Evolutionary conservation across 2,329 filamentous ascomycete genomes (phyloP).

Genomic region (Fusarium sp.): DNA sequence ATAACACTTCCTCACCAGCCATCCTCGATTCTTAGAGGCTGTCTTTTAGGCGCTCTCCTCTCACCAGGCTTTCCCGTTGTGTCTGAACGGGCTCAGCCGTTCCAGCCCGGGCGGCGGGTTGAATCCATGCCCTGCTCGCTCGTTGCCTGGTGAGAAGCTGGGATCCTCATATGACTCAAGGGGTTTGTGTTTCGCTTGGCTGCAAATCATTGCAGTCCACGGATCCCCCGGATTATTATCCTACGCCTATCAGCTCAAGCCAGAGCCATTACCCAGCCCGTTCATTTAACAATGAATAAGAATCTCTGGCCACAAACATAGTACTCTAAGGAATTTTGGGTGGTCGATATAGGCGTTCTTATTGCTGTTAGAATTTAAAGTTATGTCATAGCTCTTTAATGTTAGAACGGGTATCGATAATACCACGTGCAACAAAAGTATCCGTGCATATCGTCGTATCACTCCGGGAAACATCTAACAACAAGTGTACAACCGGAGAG

Average conservation of each 20-base stretch:
- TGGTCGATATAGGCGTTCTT: background rate
- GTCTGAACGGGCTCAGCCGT: slow-evolving; percentile 22
- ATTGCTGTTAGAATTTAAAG: background rate
- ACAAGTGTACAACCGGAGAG: background rate
- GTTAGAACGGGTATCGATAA: background rate
- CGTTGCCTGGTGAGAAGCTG: slow-evolving; percentile 12
- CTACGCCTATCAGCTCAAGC: slow-evolving; percentile 17
- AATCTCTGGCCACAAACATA: background rate
- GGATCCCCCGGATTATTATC: slow-evolving; percentile 29
- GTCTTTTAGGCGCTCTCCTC: slow-evolving; percentile 22
- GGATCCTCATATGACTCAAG: slow-evolving; percentile 5
- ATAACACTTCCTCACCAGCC: slow-evolving; percentile 22
- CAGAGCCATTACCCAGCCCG: slow-evolving; percentile 18
- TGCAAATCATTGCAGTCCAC: slow-evolving; percentile 40
- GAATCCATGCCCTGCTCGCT: slow-evolving; percentile 5
- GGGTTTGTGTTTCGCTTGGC: slow-evolving; percentile 39
- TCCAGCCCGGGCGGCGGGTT: slow-evolving; percentile 29
- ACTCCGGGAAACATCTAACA: slow-evolving; percentile 4
- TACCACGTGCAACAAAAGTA: slow-evolving; percentile 1
- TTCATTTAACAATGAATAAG: background rate
- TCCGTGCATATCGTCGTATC: background rate
- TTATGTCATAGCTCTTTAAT: slow-evolving; percentile 2
- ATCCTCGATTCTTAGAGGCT: slow-evolving; percentile 25
- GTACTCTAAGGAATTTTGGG: background rate
- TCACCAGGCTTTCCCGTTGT: slow-evolving; percentile 18